These are phyloP conservation scores for Flaveria sonorensis DNA, from an alignment of 129 eudicot species.

Conservation along the genomic window DNA sequence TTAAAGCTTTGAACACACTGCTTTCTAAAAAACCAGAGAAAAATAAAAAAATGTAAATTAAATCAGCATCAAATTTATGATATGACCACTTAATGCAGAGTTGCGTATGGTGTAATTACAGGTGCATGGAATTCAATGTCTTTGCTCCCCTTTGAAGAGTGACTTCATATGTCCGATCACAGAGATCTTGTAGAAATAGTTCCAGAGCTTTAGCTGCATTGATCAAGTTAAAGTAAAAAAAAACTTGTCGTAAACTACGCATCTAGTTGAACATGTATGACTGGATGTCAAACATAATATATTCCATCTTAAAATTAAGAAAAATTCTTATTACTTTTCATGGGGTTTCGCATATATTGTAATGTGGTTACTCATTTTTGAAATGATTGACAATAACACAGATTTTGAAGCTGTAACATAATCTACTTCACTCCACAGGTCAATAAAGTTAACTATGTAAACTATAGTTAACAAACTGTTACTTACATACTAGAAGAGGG, in stretches of 20 bases:
- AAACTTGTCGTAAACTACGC: background rate
- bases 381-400: background rate
- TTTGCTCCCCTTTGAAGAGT: conserved; percentile 83
- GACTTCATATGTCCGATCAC: conserved; percentile 86
- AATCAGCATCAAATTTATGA: background rate
- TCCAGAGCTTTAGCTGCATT: conserved; percentile 92
- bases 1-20: conserved; percentile 71
- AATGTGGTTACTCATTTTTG: background rate
- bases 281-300: background rate
- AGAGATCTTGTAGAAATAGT: conserved; percentile 90
- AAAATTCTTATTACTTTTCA: background rate
- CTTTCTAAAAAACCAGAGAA: conserved; percentile 44
- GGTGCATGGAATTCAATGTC: conserved; percentile 80
- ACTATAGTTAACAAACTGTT: background rate
- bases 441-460: background rate
- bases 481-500: conserved; percentile 91
- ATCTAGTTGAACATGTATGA: conserved; percentile 7
- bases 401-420: background rate
- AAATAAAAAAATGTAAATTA: background rate
- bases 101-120: conserved; percentile 52
- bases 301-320: background rate
- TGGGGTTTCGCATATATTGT: background rate
- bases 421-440: background rate
- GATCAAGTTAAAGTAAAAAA: conserved; percentile 7
- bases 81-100: conserved; percentile 1